These are phyloP conservation scores for Kodamaea restingae DNA, from an alignment of 805 yeast species.

Conservation along the genomic window DNA sequence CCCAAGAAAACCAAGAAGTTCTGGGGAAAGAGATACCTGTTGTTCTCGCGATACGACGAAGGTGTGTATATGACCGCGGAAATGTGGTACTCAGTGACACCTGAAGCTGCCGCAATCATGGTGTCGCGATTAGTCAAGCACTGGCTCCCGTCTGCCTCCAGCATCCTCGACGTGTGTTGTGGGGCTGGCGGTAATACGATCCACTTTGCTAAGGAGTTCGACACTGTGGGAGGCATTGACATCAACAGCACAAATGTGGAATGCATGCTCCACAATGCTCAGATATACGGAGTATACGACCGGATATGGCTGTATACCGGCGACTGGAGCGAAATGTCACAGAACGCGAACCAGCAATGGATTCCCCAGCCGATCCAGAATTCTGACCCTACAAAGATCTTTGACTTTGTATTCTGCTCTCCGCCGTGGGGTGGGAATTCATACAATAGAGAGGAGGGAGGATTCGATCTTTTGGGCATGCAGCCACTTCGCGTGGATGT, in stretches of 20 bases:
- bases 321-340: conserved; percentile 43
- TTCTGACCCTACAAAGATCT: conserved; percentile 14
- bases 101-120: conserved; percentile 66
- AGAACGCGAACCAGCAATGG: conserved; percentile 26
- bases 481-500: conserved; percentile 47
- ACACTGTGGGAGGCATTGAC: conserved; percentile 60
- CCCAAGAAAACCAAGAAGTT: conserved; percentile 45
- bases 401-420: conserved; percentile 63
- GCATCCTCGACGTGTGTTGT: conserved; percentile 65
- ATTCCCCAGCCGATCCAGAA: conserved; percentile 24
- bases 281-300: conserved; percentile 53
- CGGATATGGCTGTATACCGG: conserved; percentile 48
- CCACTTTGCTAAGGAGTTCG: conserved; percentile 63
- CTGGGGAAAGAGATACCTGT: conserved; percentile 57
- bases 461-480: conserved; percentile 44
- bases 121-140: conserved; percentile 50
- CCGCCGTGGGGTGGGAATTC: conserved; percentile 89
- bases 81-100: conserved; percentile 86
- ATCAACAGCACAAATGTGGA: conserved; percentile 53
- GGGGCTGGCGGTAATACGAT: conserved; percentile 89
- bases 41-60: conserved; percentile 62
- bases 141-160: conserved; percentile 46
- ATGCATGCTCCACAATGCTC: conserved; percentile 65
- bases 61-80: conserved; percentile 69
- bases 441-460: conserved; percentile 38